Evolutionary conservation across 2,329 filamentous ascomycete species (phyloP), one percentile per base, ranked within the genome.

Genomic region (Sporothrix brunneoviolacea): DNA sequence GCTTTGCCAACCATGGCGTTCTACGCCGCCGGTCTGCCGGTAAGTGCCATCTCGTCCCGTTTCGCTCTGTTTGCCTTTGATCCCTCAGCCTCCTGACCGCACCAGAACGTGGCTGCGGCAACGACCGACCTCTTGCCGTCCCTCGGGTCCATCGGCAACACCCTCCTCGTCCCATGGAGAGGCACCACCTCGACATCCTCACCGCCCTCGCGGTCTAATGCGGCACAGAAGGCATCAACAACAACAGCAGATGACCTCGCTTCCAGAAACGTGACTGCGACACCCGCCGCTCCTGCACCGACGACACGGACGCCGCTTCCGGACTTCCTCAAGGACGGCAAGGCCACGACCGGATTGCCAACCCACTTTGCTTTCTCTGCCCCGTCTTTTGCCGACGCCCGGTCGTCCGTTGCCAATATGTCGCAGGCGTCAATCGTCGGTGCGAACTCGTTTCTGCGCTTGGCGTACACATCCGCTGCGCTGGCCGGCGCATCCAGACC

Each of bases 61-160:
- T n/a, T n/a, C n/a, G n/a, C n/a, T n/a, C n/a, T n/a, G n/a, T n/a
- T n/a, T n/a, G n/a, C n/a, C n/a, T n/a, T n/a, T n/a, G n/a, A n/a
- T n/a, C n/a, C n/a, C 12, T 18, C 24, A 12, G 8, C 21, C 16
- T 39, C 6, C 47, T 47, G 22, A 46, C 42, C 21, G n/a, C 12
- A 16, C n/a, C 19, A 56, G 53, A 54, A 64, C 57, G 65, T 74
- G 59, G 69, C 68, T 55, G 68, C 68, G 43, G 68, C 66, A 53
- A 68, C 68, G 8, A 62, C 70, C 44, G 72, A 72, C 33, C 57
- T 74, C 48, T 71, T 70, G 69, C 72, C 73, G 48, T 73, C 72
- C 39, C 64, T 75, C 54, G 63, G 66, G 48, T 73, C 72, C 39
- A 64, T 75, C 54, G 63, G 66, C 46, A 72, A 65, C 53, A 67